Conservation (phyloP, 352 stramenopile species). For the Phytophthora pini region DNA sequence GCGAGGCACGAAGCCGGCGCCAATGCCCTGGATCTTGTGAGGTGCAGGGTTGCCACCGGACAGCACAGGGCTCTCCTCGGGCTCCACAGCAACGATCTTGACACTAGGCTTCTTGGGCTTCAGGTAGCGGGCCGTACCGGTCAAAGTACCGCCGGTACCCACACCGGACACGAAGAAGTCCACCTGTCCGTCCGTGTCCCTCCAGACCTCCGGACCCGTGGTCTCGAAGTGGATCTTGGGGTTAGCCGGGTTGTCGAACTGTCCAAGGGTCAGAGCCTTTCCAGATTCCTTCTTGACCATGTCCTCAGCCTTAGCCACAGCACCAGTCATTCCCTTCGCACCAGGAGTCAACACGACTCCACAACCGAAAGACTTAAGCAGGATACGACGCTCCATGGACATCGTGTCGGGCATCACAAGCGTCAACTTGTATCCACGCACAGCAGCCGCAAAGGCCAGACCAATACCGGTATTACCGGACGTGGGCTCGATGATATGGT, state of each 20-base stretch:
- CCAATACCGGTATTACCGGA: slow-evolving; percentile 96
- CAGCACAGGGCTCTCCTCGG: slow-evolving; percentile 85
- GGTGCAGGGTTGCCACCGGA: slow-evolving; percentile 80
- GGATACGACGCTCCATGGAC: slow-evolving; percentile 95
- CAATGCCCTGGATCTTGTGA: slow-evolving; percentile 91
- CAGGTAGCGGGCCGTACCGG: slow-evolving; percentile 86
- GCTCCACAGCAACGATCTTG: slow-evolving; percentile 86
- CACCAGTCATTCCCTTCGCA: slow-evolving; percentile 78
- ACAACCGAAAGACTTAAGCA: slow-evolving; percentile 94
- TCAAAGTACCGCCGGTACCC: slow-evolving; percentile 89
- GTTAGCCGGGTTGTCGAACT: slow-evolving; percentile 98
- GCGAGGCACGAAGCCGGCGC: slow-evolving; percentile 81
- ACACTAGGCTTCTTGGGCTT: slow-evolving; percentile 89
- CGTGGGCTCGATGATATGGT: slow-evolving; percentile 93
- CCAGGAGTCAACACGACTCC: slow-evolving; percentile 94
- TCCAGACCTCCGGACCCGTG: slow-evolving; percentile 89
- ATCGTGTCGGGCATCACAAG: slow-evolving; percentile 97
- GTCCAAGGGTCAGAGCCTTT: slow-evolving; percentile 86
- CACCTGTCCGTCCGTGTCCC: slow-evolving; percentile 84
- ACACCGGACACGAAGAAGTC: slow-evolving; percentile 91
- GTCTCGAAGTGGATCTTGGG: slow-evolving; percentile 94
- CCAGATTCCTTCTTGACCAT: slow-evolving; percentile 70
- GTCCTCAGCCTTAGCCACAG: slow-evolving; percentile 80
- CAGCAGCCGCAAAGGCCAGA: slow-evolving; percentile 91
- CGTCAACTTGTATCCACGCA: slow-evolving; percentile 93